These are phyloP conservation scores for Solioccasus polychromus DNA, from an alignment of 768 basidiomycete genomes.

Conservation along the genomic window DNA sequence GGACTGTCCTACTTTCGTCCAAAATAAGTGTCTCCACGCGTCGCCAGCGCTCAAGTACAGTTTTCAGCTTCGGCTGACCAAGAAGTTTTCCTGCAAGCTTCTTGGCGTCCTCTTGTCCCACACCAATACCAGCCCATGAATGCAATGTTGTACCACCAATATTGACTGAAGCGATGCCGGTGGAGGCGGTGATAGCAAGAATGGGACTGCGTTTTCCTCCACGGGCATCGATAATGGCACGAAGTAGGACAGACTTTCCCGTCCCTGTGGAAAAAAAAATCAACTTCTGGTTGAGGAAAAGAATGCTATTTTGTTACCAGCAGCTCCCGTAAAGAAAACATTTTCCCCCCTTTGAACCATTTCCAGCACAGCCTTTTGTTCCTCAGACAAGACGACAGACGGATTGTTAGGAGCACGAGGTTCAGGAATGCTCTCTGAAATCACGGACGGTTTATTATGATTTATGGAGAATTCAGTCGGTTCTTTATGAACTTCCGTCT, in stretches of 20 bases:
- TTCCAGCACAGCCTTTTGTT: slow-evolving; percentile 49
- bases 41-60: slow-evolving; percentile 60
- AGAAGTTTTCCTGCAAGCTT: slow-evolving; percentile 54
- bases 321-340: slow-evolving; percentile 86
- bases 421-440: background rate
- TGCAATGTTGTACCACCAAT: slow-evolving; percentile 82
- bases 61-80: slow-evolving; percentile 35
- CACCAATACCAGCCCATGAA: slow-evolving; percentile 77
- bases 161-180: slow-evolving; percentile 77
- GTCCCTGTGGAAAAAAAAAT: slow-evolving; percentile 51
- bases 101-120: slow-evolving; percentile 58
- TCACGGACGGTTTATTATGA: background rate
- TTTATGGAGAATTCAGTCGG: background rate
- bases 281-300: background rate
- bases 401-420: slow-evolving; percentile 6
- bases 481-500: background rate
- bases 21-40: slow-evolving; percentile 66
- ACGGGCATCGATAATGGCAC: slow-evolving; percentile 62
- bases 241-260: slow-evolving; percentile 79
- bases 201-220: slow-evolving; percentile 33
- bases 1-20: slow-evolving; percentile 66
- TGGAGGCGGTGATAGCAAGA: slow-evolving; percentile 79
- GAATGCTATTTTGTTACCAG: slow-evolving; percentile 39
- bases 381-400: slow-evolving; percentile 45
- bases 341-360: slow-evolving; percentile 57